Base-by-base conservation (phyloP, 1,139 yeast genomes). In the Fermentozyma sake region DNA sequence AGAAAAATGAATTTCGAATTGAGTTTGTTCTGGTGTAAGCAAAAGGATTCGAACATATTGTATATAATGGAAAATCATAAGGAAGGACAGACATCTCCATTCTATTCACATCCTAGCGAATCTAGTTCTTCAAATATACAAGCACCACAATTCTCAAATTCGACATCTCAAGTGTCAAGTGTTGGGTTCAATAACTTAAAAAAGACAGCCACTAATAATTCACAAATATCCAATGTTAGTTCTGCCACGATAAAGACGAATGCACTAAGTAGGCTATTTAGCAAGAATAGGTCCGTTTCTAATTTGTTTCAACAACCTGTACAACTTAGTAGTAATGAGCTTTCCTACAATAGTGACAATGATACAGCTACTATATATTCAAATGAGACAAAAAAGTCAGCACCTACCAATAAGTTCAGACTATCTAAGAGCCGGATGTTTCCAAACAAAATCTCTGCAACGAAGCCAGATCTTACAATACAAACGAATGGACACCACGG, bases 131-230 rank as follows among this genome's bases (percentile, higher is more conserved):
- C 56, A 4, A 42, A 46, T n/a, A n/a, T n/a, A n/a, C 23, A 14
- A 4, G 39, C 33, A 23, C 20, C 37, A 3, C 41, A 22, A 14
- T 34, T 30, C 14, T 27, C 39, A 4, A 35, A 30, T 21, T n/a
- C n/a, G 33, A 32, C 37, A 23, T 48, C 61, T 12, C 63, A 54
- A 27, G 50, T 62, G 3, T 58, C 68, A 2, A 55, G 61, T 29
- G 70, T 65, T 7, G 72, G 68, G 4, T 65, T 65, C 39, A 62
- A 51, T 30, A 64, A 50, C 27, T 38, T 65, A 18, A 63, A 59
- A 37, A 64, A 63, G 34, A 42, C 48, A 17, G 43, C 46, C 19
- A 62, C 70, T 6, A 57, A 59, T 31, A 38, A 53, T 6, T 62
- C 70, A 1, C 47, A 38, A 29, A 28, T 45, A 3, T 55, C 65